Conservation (phyloP, 495 filamentous ascomycete species). For the Aspergillus sclerotioniger region DNA sequence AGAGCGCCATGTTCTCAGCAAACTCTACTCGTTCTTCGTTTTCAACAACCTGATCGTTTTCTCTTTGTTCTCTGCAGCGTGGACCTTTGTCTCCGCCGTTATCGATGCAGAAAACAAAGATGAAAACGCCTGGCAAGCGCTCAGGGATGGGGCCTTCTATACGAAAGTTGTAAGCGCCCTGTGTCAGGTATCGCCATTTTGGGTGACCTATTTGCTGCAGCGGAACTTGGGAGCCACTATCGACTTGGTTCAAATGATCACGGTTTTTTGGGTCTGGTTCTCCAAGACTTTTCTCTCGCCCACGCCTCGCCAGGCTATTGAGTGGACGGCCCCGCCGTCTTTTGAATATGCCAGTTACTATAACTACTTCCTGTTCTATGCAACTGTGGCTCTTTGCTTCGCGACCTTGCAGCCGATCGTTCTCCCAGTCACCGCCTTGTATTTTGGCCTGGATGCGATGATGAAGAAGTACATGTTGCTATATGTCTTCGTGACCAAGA, state of each 20-base stretch:
- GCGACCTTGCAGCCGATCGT: conserved; percentile 84
- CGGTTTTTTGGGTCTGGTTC: conserved; percentile 76
- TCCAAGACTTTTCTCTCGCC: conserved; percentile 78
- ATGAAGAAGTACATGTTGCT: conserved; percentile 94
- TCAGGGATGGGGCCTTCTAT: conserved; percentile 61
- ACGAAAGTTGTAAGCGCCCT: conserved; percentile 62
- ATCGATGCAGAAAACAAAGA: conserved; percentile 53
- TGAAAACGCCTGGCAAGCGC: conserved; percentile 62
- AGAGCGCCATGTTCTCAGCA: conserved; percentile 87
- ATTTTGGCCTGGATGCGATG: conserved; percentile 82
- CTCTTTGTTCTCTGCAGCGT: conserved; percentile 80
- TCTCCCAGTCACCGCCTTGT: conserved; percentile 84
- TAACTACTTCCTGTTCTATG: conserved; percentile 91
- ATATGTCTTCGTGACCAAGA: conserved; percentile 95
- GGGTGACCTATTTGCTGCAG: conserved; percentile 90
- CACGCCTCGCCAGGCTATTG: conserved; percentile 89
- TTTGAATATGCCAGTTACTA: conserved; percentile 98
- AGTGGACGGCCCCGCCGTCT: conserved; percentile 84
- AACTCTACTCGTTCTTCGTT: conserved; percentile 94
- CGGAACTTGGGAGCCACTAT: conserved; percentile 87
- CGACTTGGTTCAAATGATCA: conserved; percentile 82
- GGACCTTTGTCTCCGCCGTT: conserved; percentile 66
- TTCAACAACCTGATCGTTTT: conserved; percentile 97
- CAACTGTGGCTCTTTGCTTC: conserved; percentile 85
- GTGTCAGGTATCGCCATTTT: conserved; percentile 81